Conservation (phyloP, 768 basidiomycete genomes). For the Inosperma sp. region DNA sequence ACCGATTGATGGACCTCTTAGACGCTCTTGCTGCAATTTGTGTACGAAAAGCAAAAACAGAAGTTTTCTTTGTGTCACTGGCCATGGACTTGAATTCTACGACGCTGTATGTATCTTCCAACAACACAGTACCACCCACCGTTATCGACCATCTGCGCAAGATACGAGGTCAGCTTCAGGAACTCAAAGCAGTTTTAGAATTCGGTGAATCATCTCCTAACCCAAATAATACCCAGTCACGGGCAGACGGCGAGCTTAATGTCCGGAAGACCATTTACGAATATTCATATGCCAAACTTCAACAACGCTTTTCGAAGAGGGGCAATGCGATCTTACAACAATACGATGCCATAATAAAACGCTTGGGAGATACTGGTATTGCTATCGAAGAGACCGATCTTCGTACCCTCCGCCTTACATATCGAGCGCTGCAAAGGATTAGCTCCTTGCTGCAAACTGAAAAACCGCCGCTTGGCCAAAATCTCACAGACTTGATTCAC, state of each 20-base stretch:
- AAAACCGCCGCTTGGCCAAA: background rate
- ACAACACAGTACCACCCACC: constrained; percentile 2
- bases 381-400: background rate
- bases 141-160: background rate
- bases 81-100: constrained; percentile 5
- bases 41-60: constrained; percentile 2
- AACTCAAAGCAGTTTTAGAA: background rate
- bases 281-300: constrained; percentile 3
- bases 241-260: background rate
- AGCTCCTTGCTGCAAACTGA: background rate
- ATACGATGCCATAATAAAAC: background rate
- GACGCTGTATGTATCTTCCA: constrained; percentile 7
- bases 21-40: constrained; percentile 5
- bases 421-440: background rate
- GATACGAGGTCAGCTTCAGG: background rate
- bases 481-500: background rate
- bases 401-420: background rate
- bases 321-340: background rate
- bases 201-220: background rate
- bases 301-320: constrained; percentile 2
- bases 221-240: background rate
- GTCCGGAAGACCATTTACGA: constrained; percentile 5
- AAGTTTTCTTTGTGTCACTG: constrained; percentile 7
- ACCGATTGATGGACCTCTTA: constrained; percentile 1
- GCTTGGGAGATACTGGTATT: background rate